phyloP scores from a whole-genome alignment of 2,329 filamentous ascomycete genomes.

The Pseudodiploospora longispora region DNA sequence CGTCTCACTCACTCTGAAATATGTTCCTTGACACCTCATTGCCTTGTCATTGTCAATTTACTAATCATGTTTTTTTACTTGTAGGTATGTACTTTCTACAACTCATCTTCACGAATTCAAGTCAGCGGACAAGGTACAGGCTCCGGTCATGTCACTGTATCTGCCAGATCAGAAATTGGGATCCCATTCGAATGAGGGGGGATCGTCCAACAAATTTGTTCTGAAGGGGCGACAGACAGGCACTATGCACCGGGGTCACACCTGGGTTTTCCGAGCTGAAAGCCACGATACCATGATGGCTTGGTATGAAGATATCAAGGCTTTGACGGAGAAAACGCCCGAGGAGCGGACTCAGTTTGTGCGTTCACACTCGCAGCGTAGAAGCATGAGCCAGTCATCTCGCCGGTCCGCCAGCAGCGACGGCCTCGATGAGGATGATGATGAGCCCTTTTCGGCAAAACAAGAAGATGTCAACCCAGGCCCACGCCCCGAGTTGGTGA shows the following conservation, averaged over 20 bases:
- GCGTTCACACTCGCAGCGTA: slow-evolving; percentile 64
- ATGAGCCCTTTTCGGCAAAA: slow-evolving; percentile 51
- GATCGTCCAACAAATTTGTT: slow-evolving; percentile 93
- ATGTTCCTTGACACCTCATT: background rate
- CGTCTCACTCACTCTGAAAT: slow-evolving; percentile 20
- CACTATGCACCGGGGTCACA: slow-evolving; percentile 75
- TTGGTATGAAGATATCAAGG: slow-evolving; percentile 91
- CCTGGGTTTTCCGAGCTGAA: slow-evolving; percentile 64
- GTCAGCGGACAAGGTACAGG: slow-evolving; percentile 86
- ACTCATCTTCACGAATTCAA: slow-evolving; percentile 99
- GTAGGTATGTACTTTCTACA: slow-evolving; percentile 87
- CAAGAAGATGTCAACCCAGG: slow-evolving; percentile 36
- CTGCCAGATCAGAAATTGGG: slow-evolving; percentile 92
- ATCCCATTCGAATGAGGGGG: slow-evolving; percentile 74
- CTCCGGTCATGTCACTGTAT: slow-evolving; percentile 92
- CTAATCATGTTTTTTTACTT: background rate
- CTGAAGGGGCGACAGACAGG: slow-evolving; percentile 94
- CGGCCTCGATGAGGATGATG: slow-evolving; percentile 67
- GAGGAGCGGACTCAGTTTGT: slow-evolving; percentile 87
- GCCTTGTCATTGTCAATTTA: background rate
- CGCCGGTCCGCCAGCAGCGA: slow-evolving; percentile 62
- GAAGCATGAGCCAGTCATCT: slow-evolving; percentile 63
- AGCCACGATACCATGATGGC: slow-evolving; percentile 92
- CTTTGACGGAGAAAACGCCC: slow-evolving; percentile 76
- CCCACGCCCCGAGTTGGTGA: slow-evolving; percentile 41